Conservation (phyloP, 108 stramenopile genomes). For the Mayamaea pseudoterrestris region DNA sequence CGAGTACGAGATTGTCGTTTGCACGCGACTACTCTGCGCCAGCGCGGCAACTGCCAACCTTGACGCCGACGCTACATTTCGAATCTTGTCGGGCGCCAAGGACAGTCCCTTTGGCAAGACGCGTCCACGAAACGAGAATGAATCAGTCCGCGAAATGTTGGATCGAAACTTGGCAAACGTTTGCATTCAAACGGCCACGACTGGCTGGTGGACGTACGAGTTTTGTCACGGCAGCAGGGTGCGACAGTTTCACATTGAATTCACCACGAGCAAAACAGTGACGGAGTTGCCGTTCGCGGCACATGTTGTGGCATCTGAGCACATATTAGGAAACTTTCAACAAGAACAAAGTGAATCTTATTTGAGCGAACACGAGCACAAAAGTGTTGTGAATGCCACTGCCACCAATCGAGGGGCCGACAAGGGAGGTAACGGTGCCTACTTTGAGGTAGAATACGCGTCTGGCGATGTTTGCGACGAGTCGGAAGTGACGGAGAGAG, state of each 20-base stretch:
- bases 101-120: not conserved
- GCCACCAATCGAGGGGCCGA: constrained; percentile 11
- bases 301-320: constrained; percentile 28
- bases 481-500: constrained; percentile 61
- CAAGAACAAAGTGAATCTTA: constrained; percentile 15
- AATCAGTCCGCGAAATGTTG: constrained; percentile 38
- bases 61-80: not conserved
- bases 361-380: constrained; percentile 43
- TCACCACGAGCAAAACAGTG: not conserved
- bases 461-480: constrained; percentile 63
- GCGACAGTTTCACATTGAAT: constrained; percentile 59
- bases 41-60: constrained; percentile 1
- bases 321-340: constrained; percentile 50
- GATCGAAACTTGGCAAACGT: constrained; percentile 20
- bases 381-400: constrained; percentile 57
- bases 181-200: constrained; percentile 4
- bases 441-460: constrained; percentile 55
- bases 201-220: constrained; percentile 58
- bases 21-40: constrained; percentile 58
- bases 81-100: not conserved
- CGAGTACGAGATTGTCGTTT: constrained; percentile 47
- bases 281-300: not conserved
- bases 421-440: constrained; percentile 55
- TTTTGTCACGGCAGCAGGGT: constrained; percentile 50
- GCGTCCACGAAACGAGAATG: constrained; percentile 21